Conservation (phyloP, 2,329 filamentous ascomycete genomes). For the Fusarium pseudocircinatum region DNA sequence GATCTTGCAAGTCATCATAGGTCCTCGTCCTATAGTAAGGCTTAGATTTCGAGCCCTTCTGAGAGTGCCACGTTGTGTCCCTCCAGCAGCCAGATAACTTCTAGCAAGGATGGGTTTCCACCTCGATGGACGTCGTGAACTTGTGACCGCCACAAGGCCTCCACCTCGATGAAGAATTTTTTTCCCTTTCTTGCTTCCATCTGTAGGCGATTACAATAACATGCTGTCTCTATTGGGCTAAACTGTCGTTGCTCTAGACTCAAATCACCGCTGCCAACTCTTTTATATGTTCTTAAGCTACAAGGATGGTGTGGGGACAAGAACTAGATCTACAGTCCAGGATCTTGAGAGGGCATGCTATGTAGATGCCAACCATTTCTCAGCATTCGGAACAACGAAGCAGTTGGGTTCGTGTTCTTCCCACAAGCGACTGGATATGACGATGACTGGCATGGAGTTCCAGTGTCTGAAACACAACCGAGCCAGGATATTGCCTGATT, state of each 20-base stretch:
- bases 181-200: conserved; percentile 23
- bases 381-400: conserved; percentile 5
- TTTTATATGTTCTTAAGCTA: conserved; percentile 14
- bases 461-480: conserved; percentile 7
- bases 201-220: conserved; percentile 16
- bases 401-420: neutral
- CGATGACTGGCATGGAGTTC: neutral
- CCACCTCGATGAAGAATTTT: conserved; percentile 41
- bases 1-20: conserved; percentile 14
- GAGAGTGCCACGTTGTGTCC: conserved; percentile 40
- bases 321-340: conserved; percentile 44
- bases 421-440: conserved; percentile 4
- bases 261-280: conserved; percentile 24
- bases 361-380: conserved; percentile 5
- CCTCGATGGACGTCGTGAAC: conserved; percentile 34
- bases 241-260: conserved; percentile 17
- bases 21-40: conserved; percentile 29
- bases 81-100: conserved; percentile 28
- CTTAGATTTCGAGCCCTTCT: conserved; percentile 34
- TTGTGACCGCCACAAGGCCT: conserved; percentile 40
- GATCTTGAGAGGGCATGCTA: conserved; percentile 29
- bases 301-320: conserved; percentile 35
- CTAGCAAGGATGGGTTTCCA: conserved; percentile 37
- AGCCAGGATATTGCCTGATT: conserved; percentile 11
- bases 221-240: conserved; percentile 18